phyloP scores from a whole-genome alignment of 2,329 filamentous ascomycete species.

The Cladosporium colombiae region DNA sequence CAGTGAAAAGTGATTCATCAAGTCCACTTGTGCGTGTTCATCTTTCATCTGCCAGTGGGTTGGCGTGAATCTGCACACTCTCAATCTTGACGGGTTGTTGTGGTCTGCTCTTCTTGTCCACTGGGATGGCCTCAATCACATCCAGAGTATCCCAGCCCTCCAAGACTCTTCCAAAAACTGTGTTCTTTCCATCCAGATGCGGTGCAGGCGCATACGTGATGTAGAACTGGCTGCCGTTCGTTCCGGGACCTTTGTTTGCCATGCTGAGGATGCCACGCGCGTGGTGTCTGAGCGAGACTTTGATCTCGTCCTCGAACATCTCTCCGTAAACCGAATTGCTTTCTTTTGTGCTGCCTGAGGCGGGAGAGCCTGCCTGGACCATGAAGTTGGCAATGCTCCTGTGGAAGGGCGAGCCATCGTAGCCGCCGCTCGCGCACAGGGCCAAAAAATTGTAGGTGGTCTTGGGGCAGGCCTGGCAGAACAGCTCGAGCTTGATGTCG shows the following conservation, averaged over 20 bases:
- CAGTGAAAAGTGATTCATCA: neutral
- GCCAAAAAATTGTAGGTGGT: constrained; percentile 89
- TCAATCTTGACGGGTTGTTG: constrained; percentile 68
- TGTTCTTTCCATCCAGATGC: constrained; percentile 82
- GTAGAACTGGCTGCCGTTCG: constrained; percentile 91
- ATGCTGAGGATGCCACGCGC: constrained; percentile 90
- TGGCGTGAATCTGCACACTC: constrained; percentile 73
- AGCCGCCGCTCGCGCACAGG: constrained; percentile 77
- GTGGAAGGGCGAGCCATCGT: constrained; percentile 74
- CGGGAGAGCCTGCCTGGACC: constrained; percentile 68
- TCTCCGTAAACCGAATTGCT: constrained; percentile 70
- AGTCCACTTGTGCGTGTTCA: constrained; percentile 25
- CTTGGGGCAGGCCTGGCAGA: constrained; percentile 91
- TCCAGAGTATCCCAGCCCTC: constrained; percentile 63
- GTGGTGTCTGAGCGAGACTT: constrained; percentile 76
- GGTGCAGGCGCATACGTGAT: constrained; percentile 74
- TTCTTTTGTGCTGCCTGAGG: constrained; percentile 42
- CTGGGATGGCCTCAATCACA: constrained; percentile 68
- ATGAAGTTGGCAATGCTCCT: constrained; percentile 80
- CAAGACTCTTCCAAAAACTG: constrained; percentile 75
- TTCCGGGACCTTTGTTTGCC: constrained; percentile 92
- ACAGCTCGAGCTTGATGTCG: constrained; percentile 92
- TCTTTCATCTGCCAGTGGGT: constrained; percentile 63
- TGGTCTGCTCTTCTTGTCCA: constrained; percentile 77
- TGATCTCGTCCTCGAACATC: constrained; percentile 78